Conservation (phyloP, 108 stramenopile genomes). For the Pseudonitzschia multiseries region DNA sequence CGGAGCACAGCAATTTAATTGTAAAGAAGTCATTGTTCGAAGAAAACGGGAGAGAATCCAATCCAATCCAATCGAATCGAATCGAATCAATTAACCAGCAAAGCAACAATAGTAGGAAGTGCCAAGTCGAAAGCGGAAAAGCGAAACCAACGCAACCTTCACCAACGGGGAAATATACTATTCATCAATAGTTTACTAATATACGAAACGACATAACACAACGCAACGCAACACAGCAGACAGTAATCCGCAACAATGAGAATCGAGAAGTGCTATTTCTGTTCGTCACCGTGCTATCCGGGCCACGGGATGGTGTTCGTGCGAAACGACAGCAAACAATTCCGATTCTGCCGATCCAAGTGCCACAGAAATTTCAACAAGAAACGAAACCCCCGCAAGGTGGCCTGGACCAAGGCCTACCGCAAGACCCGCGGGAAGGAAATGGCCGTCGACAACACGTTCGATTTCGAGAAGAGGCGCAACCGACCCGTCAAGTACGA, state of each 20-base stretch:
- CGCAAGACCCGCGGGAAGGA: constrained; percentile 95
- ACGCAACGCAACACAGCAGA: background rate
- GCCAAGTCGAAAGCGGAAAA: no score
- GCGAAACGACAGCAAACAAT: constrained; percentile 98
- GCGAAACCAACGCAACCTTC: no score
- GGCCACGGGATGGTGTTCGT: constrained; percentile 99
- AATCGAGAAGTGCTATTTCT: constrained; percentile 98
- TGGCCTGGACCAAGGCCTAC: constrained; percentile 99
- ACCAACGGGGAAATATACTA: no score
- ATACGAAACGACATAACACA: no score
- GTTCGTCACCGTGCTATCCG: constrained; percentile 96
- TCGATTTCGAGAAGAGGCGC: constrained; percentile 99
- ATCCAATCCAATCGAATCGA: no score
- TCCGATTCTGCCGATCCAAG: constrained; percentile 99
- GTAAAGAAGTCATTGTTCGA: no score
- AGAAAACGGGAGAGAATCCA: no score
- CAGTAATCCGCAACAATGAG: constrained; percentile 68
- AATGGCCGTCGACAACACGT: constrained; percentile 95
- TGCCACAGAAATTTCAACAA: constrained; percentile 98
- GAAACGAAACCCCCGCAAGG: constrained; percentile 99
- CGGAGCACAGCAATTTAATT: no score
- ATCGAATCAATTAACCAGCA: no score
- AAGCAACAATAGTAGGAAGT: no score
- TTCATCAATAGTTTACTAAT: no score
- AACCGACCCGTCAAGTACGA: constrained; percentile 98